Conservation (phyloP, 306 rosid species). For the Dalbergia cochinchinensis region DNA sequence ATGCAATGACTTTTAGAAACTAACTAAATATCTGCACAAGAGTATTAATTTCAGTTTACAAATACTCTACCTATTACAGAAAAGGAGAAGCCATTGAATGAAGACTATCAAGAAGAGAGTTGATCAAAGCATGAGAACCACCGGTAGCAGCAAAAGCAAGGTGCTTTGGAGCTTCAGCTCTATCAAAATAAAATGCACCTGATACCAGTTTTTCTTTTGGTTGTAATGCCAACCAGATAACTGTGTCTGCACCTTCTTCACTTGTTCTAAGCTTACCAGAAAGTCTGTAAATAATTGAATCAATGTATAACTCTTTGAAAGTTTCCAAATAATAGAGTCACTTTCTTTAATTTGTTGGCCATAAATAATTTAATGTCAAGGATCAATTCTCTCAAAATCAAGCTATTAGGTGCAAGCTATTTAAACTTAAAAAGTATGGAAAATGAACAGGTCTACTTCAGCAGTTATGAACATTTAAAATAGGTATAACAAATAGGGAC, state of each 20-base stretch:
- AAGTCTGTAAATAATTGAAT: constrained; percentile 57
- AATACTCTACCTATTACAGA: constrained; percentile 23
- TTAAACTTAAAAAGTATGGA: neutral
- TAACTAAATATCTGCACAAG: too few relatives aligned
- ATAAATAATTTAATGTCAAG: neutral
- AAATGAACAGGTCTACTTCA: neutral
- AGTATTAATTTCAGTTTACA: neutral
- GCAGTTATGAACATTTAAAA: neutral
- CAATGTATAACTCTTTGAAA: neutral
- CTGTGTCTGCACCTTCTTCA: constrained; percentile 90
- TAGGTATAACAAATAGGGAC: neutral
- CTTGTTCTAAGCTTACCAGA: constrained; percentile 84
- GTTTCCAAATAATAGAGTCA: neutral
- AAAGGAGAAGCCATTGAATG: constrained; percentile 62
- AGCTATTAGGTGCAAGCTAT: neutral
- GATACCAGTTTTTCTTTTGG: constrained; percentile 79
- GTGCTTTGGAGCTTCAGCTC: constrained; percentile 89
- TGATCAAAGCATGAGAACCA: constrained; percentile 67
- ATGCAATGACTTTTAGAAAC: too few relatives aligned
- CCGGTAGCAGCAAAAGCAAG: constrained; percentile 68
- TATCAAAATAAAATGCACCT: constrained; percentile 88
- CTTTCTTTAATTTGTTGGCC: neutral
- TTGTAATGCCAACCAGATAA: constrained; percentile 80
- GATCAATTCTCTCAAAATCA: neutral
- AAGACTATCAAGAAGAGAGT: constrained; percentile 60